Conservation (phyloP, 23 red algal species). For the Agarophyton chilense region DNA sequence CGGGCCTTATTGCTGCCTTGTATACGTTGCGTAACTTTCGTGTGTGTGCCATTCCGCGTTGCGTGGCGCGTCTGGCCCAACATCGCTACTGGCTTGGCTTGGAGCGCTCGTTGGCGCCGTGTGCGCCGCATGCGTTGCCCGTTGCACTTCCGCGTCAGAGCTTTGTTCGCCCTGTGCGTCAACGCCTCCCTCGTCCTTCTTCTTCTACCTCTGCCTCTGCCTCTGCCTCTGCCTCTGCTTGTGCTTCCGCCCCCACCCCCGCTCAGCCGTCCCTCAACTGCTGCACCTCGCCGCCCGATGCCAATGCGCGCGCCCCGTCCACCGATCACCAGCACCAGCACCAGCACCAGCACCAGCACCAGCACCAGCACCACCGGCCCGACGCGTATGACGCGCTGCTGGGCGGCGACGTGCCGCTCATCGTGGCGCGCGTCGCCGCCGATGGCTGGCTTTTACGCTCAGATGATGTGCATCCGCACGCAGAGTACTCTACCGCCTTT, state of each 20-base stretch:
- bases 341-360: neutral
- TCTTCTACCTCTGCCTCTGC: too few relatives aligned
- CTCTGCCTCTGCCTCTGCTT: neutral
- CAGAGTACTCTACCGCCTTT: conserved; percentile 3
- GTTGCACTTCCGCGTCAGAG: too few relatives aligned
- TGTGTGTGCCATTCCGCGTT: conserved; percentile 17
- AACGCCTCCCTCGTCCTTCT: neutral
- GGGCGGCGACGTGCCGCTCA: conserved; percentile 31
- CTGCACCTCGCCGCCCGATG: too few relatives aligned
- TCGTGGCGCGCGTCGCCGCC: neutral
- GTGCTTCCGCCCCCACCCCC: neutral
- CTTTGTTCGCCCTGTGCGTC: too few relatives aligned
- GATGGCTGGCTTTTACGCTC: conserved; percentile 36
- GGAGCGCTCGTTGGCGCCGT: neutral
- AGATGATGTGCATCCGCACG: neutral
- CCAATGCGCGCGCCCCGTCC: too few relatives aligned
- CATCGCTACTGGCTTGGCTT: conserved; percentile 16
- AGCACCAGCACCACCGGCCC: neutral
- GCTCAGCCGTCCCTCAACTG: too few relatives aligned
- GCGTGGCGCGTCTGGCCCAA: neutral
- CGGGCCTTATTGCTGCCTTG: conserved; percentile 25
- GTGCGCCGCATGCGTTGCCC: neutral
- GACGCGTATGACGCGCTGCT: neutral
- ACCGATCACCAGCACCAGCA: neutral
- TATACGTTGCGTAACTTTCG: conserved; percentile 30